These are phyloP conservation scores for Gossypium herbaceum DNA, from an alignment of 345 rosid genomes.

Conservation along the genomic window DNA sequence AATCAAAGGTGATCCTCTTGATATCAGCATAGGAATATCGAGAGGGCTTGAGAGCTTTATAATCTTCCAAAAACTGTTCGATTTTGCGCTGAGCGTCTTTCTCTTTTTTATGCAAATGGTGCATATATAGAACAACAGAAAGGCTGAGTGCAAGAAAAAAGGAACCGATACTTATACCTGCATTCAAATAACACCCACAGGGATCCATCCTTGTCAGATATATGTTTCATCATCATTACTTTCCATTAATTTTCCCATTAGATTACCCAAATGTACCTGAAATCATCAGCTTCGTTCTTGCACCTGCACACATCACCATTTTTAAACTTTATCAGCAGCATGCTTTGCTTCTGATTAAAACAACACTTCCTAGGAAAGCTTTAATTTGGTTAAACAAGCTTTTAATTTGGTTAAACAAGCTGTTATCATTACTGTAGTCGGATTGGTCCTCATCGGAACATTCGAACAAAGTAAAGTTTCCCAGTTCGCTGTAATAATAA, in stretches of 20 bases:
- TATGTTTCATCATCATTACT: neutral
- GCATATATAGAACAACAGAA: neutral
- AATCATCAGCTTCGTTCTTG: slow-evolving; percentile 1
- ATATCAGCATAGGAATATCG: slow-evolving; percentile 21
- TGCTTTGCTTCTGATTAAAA: neutral
- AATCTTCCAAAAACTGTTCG: slow-evolving; percentile 20
- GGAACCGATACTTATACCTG: neutral
- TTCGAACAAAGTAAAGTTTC: neutral
- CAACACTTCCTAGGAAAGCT: too few relatives aligned
- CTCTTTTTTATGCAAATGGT: neutral
- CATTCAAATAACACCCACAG: neutral
- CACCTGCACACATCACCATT: neutral
- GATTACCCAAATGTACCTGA: neutral
- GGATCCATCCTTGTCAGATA: neutral
- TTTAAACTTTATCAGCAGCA: neutral
- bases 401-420: too few relatives aligned
- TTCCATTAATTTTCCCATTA: neutral
- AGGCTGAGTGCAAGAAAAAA: neutral
- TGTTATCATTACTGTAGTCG: too few relatives aligned
- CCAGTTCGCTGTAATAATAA: too few relatives aligned
- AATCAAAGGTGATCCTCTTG: slow-evolving; percentile 8
- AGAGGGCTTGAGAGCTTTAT: slow-evolving; percentile 25
- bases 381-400: too few relatives aligned
- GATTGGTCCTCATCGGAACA: neutral
- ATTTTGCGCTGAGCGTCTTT: slow-evolving; percentile 16